Evolutionary conservation across 768 basidiomycete species (phyloP).

Genomic region (Suillus luteus): DNA sequence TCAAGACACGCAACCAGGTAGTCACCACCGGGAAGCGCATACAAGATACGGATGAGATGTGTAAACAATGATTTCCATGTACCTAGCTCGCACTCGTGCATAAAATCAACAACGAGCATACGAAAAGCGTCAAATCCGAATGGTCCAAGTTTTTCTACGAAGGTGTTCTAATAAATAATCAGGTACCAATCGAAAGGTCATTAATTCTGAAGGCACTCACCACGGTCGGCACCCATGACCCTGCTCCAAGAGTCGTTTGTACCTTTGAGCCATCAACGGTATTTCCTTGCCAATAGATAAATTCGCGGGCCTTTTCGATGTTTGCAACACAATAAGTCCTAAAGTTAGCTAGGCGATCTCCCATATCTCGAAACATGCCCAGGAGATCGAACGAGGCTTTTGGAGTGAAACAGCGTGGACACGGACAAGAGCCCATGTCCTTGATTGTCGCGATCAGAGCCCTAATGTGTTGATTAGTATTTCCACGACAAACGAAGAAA

Average conservation of each 20-base stretch:
- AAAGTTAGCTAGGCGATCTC: neutral
- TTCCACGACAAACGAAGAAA: slow-evolving; percentile 2
- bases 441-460: slow-evolving; percentile 24
- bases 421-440: slow-evolving; percentile 23
- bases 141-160: slow-evolving; percentile 23
- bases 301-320: neutral
- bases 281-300: slow-evolving; percentile 7
- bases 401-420: slow-evolving; percentile 22
- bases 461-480: slow-evolving; percentile 15
- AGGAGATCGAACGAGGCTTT: slow-evolving; percentile 17
- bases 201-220: neutral
- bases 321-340: neutral
- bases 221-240: neutral
- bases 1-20: slow-evolving; percentile 25
- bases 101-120: slow-evolving; percentile 34
- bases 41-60: slow-evolving; percentile 36
- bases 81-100: slow-evolving; percentile 42
- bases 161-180: slow-evolving; percentile 27
- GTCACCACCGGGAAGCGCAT: slow-evolving; percentile 14
- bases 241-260: neutral
- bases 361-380: slow-evolving; percentile 9
- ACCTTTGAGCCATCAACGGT: neutral
- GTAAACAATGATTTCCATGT: slow-evolving; percentile 38
- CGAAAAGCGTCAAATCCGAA: slow-evolving; percentile 25
- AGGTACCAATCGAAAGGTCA: neutral